Evolutionary conservation across 2,329 filamentous ascomycete species (phyloP).

Genomic region (Ilyonectria destructans): DNA sequence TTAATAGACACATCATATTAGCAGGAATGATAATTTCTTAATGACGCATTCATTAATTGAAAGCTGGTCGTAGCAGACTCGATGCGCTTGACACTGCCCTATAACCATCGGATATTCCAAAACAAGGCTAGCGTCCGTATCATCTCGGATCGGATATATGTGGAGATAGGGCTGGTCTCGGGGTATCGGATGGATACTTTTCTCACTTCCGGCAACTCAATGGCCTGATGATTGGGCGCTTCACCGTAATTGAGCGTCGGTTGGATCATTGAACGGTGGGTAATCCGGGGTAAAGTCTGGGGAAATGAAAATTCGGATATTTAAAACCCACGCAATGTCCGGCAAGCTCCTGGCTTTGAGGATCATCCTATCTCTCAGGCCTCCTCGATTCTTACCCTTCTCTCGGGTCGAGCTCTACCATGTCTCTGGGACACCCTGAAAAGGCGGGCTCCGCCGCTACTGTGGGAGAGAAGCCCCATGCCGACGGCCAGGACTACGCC

Average conservation of each 20-base stretch:
- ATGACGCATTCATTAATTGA: background rate
- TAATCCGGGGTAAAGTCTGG: conserved; percentile 22
- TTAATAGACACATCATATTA: background rate
- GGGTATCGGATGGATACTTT: background rate
- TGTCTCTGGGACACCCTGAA: background rate
- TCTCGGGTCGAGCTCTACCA: background rate
- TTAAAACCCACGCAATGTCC: conserved; percentile 11
- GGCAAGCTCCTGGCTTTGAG: background rate
- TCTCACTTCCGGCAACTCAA: background rate
- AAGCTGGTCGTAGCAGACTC: too few relatives aligned
- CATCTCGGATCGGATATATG: background rate
- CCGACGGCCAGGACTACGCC: conserved; percentile 2
- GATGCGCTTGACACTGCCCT: too few relatives aligned
- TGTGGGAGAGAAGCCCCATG: conserved; percentile 1
- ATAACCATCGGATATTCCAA: background rate
- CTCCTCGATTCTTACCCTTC: background rate
- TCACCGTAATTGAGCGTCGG: background rate
- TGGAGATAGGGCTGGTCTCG: background rate
- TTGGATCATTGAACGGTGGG: background rate
- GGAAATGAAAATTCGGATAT: conserved; percentile 11
- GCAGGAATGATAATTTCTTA: background rate
- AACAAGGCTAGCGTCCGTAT: background rate
- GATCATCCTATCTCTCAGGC: background rate
- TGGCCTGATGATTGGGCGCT: conserved; percentile 2
- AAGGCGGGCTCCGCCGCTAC: background rate